phyloP scores from a whole-genome alignment of 371 early-diverging fungal species.

The Mortierella sp. region DNA sequence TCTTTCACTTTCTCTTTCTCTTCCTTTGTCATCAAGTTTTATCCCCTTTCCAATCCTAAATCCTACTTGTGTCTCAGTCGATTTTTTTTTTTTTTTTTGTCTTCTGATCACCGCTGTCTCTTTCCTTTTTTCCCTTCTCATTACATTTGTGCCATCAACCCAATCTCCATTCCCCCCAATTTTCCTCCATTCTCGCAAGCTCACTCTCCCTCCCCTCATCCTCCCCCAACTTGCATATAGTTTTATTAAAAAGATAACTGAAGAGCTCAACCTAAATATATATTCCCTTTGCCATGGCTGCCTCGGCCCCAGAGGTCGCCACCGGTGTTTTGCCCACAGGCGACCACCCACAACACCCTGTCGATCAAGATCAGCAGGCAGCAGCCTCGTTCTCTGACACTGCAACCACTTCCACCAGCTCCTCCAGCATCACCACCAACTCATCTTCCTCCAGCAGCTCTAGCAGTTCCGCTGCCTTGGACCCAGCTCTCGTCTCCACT shows the following conservation, averaged over 20 bases:
- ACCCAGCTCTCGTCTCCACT: neutral
- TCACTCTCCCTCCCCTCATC: no score
- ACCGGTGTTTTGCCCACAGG: neutral
- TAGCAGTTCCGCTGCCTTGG: neutral
- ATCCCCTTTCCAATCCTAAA: neutral
- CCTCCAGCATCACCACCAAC: neutral
- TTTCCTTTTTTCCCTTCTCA: neutral
- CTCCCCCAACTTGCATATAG: neutral
- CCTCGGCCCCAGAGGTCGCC: slow-evolving; percentile 1
- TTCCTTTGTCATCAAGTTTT: neutral
- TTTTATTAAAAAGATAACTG: neutral
- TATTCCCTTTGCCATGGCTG: slow-evolving; percentile 6
- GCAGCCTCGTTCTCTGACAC: neutral
- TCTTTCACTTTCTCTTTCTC: neutral
- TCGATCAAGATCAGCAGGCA: neutral
- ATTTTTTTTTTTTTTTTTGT: neutral
- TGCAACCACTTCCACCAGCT: neutral
- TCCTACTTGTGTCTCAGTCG: neutral
- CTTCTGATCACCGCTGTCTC: neutral
- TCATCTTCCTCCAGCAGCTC: neutral
- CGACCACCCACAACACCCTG: neutral
- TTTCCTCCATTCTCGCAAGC: neutral
- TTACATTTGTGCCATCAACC: neutral
- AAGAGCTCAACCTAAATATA: no score
- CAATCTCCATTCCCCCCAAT: no score